Evolutionary conservation across 352 stramenopile species (phyloP), one percentile per base, ranked within the genome.

Genomic region (Pythium coloratum): DNA sequence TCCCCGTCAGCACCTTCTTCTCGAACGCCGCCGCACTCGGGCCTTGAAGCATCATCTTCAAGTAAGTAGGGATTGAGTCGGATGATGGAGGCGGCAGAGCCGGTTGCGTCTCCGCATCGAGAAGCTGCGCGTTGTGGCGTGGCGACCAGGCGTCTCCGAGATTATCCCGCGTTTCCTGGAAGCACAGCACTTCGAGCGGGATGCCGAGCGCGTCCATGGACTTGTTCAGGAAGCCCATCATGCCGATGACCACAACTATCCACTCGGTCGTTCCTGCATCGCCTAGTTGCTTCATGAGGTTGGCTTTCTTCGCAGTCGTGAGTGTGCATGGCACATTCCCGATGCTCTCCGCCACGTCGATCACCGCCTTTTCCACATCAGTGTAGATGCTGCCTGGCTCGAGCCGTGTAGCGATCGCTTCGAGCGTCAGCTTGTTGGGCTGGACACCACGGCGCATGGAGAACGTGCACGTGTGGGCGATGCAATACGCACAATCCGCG

Each of bases 141-240:
- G 56, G 57, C 6, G 40, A 55, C 40, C 57, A 64, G 10, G 28
- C n/a, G n/a, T 64, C 42, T 9, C 57, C 57, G n/a, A 64, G 57
- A 30, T 56, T 6, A n/a, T 55, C 57, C 1, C 42, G 57, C 1
- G 42, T 55, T n/a, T 55, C 42, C n/a, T 64, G 57, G 53, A 30
- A 55, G 34, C 38, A 64, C 12, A 24, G 14, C 7, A 62, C 26
- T 28, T 62, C 56, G 6, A 36, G 40, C 10, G 40, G 56, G 28
- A 55, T 64, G 8, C 42, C 57, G 12, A 64, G 44, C 5, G 57
- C 40, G 34, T 64, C 57, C 57, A 55, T 64, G 2, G 57, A 34
- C 42, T 64, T 64, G 42, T 64, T 64, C 5, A 55, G 57, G n/a
- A 47, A 64, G 2, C 57, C 42, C 57, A 64, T 55, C 42, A 46